Conservation (phyloP, 495 filamentous ascomycete species). For the Xylaria acuta region DNA sequence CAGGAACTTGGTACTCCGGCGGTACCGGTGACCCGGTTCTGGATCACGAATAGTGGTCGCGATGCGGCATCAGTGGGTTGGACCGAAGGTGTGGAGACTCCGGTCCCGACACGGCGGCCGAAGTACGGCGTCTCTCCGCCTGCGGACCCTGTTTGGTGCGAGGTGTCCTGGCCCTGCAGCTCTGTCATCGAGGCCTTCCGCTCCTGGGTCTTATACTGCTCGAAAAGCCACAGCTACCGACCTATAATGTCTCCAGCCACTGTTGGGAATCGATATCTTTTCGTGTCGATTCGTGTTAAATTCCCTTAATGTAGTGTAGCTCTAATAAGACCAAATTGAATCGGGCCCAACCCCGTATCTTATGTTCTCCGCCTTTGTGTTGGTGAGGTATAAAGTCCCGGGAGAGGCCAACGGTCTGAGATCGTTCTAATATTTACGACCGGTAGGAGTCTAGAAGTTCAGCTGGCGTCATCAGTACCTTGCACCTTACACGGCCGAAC, state of each 20-base stretch:
- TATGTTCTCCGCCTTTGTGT: neutral
- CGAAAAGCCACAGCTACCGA: neutral
- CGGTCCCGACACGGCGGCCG: neutral
- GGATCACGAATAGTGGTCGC: neutral
- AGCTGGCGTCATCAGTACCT: neutral
- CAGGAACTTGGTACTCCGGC: neutral
- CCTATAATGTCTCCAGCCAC: neutral
- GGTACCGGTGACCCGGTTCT: neutral
- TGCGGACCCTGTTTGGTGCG: neutral
- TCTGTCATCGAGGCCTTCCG: neutral
- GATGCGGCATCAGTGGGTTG: neutral
- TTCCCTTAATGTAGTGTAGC: neutral
- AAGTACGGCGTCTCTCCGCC: slow-evolving; percentile 5
- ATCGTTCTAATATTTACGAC: neutral
- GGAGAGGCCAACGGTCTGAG: neutral
- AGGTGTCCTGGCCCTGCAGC: neutral
- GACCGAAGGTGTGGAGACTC: slow-evolving; percentile 5
- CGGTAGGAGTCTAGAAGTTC: neutral
- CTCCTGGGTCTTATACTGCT: neutral
- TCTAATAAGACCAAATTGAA: neutral
- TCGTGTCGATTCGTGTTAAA: neutral
- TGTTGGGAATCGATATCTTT: neutral
- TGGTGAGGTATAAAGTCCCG: neutral
- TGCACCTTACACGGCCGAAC: neutral
- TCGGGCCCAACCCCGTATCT: neutral